A percentile compares a stretch with the other conserved stretches of the same genome.
These are phyloP conservation scores for Trichoderma breve DNA, from an alignment of 2,329 filamentous ascomycete species.

Conservation along the genomic window DNA sequence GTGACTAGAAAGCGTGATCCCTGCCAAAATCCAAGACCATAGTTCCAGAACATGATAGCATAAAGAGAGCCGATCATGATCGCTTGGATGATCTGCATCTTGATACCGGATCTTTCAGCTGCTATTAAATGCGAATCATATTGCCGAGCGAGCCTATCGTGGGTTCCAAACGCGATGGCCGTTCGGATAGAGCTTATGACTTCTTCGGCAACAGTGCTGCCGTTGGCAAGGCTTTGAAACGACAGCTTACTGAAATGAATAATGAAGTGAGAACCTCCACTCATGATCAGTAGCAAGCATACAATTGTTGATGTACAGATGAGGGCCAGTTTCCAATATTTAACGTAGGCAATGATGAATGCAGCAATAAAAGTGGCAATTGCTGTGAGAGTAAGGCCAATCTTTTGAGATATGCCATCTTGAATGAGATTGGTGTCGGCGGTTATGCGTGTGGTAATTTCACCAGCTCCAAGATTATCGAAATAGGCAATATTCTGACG, in stretches of 20 bases:
- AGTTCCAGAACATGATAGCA: slow-evolving; percentile 37
- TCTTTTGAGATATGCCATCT: slow-evolving; percentile 51
- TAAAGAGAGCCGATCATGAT: slow-evolving; percentile 34
- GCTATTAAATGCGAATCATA: slow-evolving; percentile 26
- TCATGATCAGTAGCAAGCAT: neutral
- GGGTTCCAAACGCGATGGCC: slow-evolving; percentile 40
- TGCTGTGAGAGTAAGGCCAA: slow-evolving; percentile 43
- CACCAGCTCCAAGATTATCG: slow-evolving; percentile 39
- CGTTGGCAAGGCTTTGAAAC: neutral
- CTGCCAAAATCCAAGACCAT: slow-evolving; percentile 42
- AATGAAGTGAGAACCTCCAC: neutral
- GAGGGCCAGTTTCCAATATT: slow-evolving; percentile 51
- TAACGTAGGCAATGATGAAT: slow-evolving; percentile 49
- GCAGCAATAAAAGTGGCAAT: slow-evolving; percentile 43
- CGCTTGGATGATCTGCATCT: slow-evolving; percentile 35
- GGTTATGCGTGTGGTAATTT: slow-evolving; percentile 39
- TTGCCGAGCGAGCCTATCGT: slow-evolving; percentile 32
- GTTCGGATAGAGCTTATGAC: slow-evolving; percentile 39
- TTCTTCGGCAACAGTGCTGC: slow-evolving; percentile 35
- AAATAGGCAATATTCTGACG: slow-evolving; percentile 52
- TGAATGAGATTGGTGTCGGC: slow-evolving; percentile 50
- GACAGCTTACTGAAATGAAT: neutral
- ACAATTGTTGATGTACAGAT: slow-evolving; percentile 28
- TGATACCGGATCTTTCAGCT: slow-evolving; percentile 29
- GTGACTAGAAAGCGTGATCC: slow-evolving; percentile 35